Base-by-base conservation (phyloP, 805 yeast species). In the Yamadazyma paraphyllophila region DNA sequence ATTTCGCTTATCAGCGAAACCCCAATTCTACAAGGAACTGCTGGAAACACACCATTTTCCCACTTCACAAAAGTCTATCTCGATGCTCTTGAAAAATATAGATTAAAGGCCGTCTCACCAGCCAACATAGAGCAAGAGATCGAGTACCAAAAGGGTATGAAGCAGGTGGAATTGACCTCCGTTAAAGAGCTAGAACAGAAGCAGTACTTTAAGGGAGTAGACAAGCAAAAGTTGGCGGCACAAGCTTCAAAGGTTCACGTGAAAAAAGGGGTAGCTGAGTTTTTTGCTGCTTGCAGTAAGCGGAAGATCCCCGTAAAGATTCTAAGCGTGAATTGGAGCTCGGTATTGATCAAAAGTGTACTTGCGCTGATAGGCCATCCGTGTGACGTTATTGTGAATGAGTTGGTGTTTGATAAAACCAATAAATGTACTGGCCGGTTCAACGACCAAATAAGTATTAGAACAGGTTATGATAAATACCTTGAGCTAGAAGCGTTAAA, bases 261-360 rank as follows among this genome's bases (percentile, higher is more conserved):
- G 8, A 66, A 69, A 17, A 61, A 60, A 0, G 80, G 78, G 0
- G 74, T 76, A 53, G 44, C 58, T 37, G 59, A 61, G 13, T 67
- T 75, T 51, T 46, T 68, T 30, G 32, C 47, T 36, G n/a, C 38
- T 39, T 44, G 69, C 54, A 29, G 43, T 15, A 17, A 14, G 7
- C 31, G 44, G 39, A 29, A 54, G 1, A 56, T 71, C 2, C 77
- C 78, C 0, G 59, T 77, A 1, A 59, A 63, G 7, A 65, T 83
- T 1, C 52, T 82, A 27, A 82, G 87, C 52, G 79, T 82, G 39
- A 82, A 82, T 58, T 83, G 88, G 88, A 76, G 85, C 7, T 66
- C 71, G 1, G 15, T 63, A 10, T 62, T 81, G 14, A 81, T 83
- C 38, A 56, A 60, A 25, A 63, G 64, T 38, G 52, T 69, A 14